These are phyloP conservation scores for Ajuga chamaepitys DNA, from an alignment of 257 asterid genomes.

Conservation along the genomic window DNA sequence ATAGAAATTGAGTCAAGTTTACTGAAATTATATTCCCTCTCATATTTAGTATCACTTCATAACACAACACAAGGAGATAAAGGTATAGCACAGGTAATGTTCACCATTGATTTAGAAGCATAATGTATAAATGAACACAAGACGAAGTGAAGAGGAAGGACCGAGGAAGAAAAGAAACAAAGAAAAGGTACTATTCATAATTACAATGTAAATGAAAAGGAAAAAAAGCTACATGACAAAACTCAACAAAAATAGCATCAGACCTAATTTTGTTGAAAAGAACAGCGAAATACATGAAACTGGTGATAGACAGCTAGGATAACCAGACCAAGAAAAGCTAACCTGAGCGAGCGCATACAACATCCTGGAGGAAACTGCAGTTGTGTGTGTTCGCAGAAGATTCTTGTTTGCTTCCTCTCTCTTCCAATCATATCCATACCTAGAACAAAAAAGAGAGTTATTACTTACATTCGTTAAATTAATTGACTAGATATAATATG, in stretches of 20 bases:
- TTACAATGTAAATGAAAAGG: not conserved
- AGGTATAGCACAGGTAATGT: not conserved
- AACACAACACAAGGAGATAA: not conserved
- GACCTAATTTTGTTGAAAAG: not conserved
- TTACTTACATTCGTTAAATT: slow-evolving; percentile 6
- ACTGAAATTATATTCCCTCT: not conserved
- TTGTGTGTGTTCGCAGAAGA: slow-evolving; percentile 96
- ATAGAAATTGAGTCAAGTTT: not conserved
- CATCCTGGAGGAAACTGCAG: slow-evolving; percentile 98
- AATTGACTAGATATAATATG: not conserved
- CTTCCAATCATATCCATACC: slow-evolving; percentile 93
- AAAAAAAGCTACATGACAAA: not conserved
- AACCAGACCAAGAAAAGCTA: slow-evolving; percentile 2
- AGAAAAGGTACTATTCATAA: not conserved
- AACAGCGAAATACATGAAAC: not conserved
- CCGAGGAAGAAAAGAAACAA: not conserved
- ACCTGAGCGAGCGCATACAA: slow-evolving; percentile 90
- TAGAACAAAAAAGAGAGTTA: slow-evolving; percentile 13
- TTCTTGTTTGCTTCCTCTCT: slow-evolving; percentile 95
- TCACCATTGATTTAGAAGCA: not conserved
- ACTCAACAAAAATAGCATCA: no score
- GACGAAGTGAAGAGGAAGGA: not conserved
- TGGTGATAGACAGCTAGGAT: not conserved
- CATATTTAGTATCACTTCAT: not conserved
- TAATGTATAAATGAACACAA: not conserved